Evolutionary conservation across 225 moss, liverwort and hornwort species (phyloP).

Genomic region (Antitrichia curtipendula): DNA sequence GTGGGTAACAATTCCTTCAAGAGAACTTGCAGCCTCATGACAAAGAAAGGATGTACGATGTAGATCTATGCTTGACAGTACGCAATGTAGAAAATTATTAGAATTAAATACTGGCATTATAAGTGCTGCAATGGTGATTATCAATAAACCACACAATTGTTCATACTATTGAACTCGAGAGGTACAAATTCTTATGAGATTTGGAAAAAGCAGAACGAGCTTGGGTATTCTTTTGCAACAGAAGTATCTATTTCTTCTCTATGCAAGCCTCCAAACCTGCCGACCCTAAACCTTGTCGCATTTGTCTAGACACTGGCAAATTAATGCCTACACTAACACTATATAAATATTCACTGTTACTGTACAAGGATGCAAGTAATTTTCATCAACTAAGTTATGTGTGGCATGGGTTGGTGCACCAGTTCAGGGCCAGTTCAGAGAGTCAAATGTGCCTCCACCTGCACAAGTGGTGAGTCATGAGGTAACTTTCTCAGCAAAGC

Average conservation of each 20-base stretch:
- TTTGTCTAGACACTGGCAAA: neutral
- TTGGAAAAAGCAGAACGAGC: neutral
- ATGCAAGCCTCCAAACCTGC: neutral
- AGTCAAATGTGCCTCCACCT: rapidly evolving
- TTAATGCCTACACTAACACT: neutral
- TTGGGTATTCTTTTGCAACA: neutral
- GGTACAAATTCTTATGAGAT: neutral
- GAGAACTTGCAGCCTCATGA: neutral
- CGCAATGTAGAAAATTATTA: neutral
- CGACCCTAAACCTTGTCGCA: neutral
- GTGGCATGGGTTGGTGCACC: neutral
- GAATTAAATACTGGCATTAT: neutral
- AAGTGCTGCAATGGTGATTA: neutral
- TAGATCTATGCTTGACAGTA: neutral
- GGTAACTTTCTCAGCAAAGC: neutral
- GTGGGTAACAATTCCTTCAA: neutral
- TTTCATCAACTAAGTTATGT: neutral
- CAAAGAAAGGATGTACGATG: neutral
- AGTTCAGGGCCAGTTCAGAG: neutral
- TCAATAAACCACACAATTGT: neutral
- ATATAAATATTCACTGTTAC: neutral
- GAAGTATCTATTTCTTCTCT: neutral
- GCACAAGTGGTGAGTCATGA: neutral
- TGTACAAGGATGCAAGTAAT: neutral
- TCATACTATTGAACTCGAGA: neutral